phyloP scores from a whole-genome alignment of 768 basidiomycete genomes.

The Rhizopogon rudus region DNA sequence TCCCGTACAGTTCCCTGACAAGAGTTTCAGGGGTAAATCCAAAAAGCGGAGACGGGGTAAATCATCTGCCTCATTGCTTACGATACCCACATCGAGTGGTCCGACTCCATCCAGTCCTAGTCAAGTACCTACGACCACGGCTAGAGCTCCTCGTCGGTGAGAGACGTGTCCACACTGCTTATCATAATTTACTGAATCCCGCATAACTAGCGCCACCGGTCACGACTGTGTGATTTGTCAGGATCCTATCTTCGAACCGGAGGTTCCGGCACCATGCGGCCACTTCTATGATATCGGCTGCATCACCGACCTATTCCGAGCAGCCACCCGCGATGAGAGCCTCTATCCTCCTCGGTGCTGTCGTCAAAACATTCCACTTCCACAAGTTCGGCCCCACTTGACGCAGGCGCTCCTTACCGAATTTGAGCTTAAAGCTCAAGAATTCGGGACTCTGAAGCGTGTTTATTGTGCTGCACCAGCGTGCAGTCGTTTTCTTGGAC shows the following conservation, averaged over 20 bases:
- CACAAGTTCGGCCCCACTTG: conserved; percentile 20
- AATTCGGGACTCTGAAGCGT: conserved; percentile 29
- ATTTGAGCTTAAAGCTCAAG: conserved; percentile 22
- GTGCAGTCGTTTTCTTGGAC: conserved; percentile 34
- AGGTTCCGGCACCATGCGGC: conserved; percentile 27
- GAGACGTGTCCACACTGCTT: neutral
- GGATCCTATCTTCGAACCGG: conserved; percentile 23
- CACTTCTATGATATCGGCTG: conserved; percentile 33
- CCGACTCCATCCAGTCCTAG: neutral
- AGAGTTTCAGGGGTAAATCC: too few species aligned
- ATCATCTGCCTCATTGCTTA: conserved; percentile 14
- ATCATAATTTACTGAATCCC: neutral
- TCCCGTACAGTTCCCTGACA: too few species aligned
- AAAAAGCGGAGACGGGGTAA: neutral
- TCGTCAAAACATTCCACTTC: conserved; percentile 22
- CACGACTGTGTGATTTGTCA: conserved; percentile 31
- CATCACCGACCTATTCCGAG: conserved; percentile 28
- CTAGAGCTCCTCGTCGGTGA: conserved; percentile 5
- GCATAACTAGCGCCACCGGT: conserved; percentile 13
- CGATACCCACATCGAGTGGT: neutral
- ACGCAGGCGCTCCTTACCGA: conserved; percentile 9
- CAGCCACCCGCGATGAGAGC: conserved; percentile 31
- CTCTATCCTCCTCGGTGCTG: conserved; percentile 40
- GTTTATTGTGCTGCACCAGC: conserved; percentile 32
- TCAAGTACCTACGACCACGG: neutral